phyloP scores from a whole-genome alignment of 2,329 filamentous ascomycete genomes.

The Fusarium devonianum region DNA sequence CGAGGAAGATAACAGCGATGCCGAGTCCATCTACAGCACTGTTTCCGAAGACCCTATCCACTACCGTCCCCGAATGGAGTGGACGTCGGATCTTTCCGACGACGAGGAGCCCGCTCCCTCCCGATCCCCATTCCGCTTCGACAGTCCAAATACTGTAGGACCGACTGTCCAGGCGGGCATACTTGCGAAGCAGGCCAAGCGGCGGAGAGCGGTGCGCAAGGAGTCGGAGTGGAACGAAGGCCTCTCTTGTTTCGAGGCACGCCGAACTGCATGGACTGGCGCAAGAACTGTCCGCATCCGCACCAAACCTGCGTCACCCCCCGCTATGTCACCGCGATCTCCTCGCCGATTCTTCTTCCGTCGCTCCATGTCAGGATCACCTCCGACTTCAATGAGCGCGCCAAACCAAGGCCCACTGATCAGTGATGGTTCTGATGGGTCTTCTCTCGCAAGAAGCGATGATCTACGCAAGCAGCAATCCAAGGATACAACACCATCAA shows the following conservation, averaged over 20 bases:
- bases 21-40: conserved; percentile 62
- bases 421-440: conserved; percentile 50
- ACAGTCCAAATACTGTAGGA: conserved; percentile 57
- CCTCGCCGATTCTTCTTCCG: conserved; percentile 60
- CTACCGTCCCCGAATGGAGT: conserved; percentile 61
- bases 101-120: conserved; percentile 50
- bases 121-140: conserved; percentile 59
- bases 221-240: conserved; percentile 83
- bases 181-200: conserved; percentile 60
- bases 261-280: conserved; percentile 86
- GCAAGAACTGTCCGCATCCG: conserved; percentile 68
- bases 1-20: conserved; percentile 42
- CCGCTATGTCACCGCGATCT: conserved; percentile 55
- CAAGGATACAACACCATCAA: conserved; percentile 46
- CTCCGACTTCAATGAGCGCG: conserved; percentile 41
- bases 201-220: conserved; percentile 64
- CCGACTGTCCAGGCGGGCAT: conserved; percentile 50
- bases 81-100: conserved; percentile 65
- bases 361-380: conserved; percentile 53
- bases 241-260: conserved; percentile 77
- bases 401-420: conserved; percentile 35
- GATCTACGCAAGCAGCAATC: conserved; percentile 45
- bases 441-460: conserved; percentile 51
- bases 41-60: conserved; percentile 62
- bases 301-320: conserved; percentile 52